Evolutionary conservation across 2,329 filamentous ascomycete species (phyloP).

Genomic region (Macrophomina tecta): DNA sequence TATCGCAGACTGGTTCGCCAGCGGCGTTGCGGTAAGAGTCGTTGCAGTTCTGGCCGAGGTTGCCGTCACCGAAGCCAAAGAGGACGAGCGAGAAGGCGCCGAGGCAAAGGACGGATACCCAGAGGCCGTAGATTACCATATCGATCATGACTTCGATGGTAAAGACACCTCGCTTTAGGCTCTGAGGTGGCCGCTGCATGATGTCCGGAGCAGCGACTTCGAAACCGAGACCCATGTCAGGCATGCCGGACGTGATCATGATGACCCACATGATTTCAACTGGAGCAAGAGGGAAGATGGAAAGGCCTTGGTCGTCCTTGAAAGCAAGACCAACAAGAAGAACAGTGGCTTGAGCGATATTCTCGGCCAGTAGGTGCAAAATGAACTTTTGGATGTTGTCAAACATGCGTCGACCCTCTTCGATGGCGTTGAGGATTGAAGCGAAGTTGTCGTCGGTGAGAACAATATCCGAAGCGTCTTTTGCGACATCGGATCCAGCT

Average conservation of each 20-base stretch:
- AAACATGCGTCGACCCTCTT: conserved; percentile 50
- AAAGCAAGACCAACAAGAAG: conserved; percentile 82
- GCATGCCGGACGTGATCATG: conserved; percentile 86
- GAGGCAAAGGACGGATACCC: conserved; percentile 75
- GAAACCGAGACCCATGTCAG: conserved; percentile 85
- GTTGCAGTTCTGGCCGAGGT: conserved; percentile 68
- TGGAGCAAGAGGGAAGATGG: conserved; percentile 84
- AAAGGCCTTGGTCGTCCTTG: conserved; percentile 72
- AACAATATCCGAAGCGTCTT: conserved; percentile 49
- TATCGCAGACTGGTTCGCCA: conserved; percentile 54
- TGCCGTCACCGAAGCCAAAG: conserved; percentile 66
- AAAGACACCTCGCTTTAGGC: conserved; percentile 72
- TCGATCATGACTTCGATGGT: conserved; percentile 76
- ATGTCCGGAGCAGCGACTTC: conserved; percentile 77
- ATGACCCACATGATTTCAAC: conserved; percentile 93
- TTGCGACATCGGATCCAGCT: conserved; percentile 47
- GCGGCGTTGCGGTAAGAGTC: conserved; percentile 53
- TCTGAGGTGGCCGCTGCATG: conserved; percentile 79
- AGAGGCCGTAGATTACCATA: conserved; percentile 78
- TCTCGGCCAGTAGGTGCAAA: conserved; percentile 77
- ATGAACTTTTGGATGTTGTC: conserved; percentile 65
- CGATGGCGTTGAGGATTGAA: conserved; percentile 49
- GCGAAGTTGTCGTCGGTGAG: conserved; percentile 50
- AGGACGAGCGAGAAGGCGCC: conserved; percentile 68
- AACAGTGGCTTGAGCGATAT: conserved; percentile 82